phyloP scores from a whole-genome alignment of 805 yeast species.

The Scheffersomyces coipomensis region DNA sequence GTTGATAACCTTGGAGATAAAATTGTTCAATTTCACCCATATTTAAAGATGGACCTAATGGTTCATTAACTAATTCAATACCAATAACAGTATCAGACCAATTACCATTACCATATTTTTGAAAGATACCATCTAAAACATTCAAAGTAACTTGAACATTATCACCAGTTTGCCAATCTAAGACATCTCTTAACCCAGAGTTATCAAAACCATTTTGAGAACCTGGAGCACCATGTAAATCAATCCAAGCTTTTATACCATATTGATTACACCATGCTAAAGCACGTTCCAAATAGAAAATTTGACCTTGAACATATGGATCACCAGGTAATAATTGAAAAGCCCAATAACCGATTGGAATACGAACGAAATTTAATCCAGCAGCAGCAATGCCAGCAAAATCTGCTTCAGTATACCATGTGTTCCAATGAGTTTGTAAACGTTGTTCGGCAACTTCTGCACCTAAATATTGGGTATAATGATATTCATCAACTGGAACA shows the following conservation, averaged over 20 bases:
- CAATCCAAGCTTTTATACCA: constrained; percentile 80
- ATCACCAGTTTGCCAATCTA: constrained; percentile 54
- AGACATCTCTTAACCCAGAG: constrained; percentile 74
- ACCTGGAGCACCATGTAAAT: constrained; percentile 95
- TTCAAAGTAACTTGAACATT: constrained; percentile 54
- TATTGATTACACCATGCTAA: constrained; percentile 67
- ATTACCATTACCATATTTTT: constrained; percentile 60
- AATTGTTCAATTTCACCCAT: constrained; percentile 57
- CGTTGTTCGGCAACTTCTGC: constrained; percentile 49
- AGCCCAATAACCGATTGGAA: constrained; percentile 97
- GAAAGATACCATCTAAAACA: constrained; percentile 53
- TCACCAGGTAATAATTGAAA: constrained; percentile 60
- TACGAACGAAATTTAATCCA: constrained; percentile 83
- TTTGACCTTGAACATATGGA: constrained; percentile 87
- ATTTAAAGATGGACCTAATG: constrained; percentile 70
- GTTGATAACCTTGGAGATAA: constrained; percentile 60
- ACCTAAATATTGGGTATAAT: constrained; percentile 61
- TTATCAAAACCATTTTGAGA: constrained; percentile 96
- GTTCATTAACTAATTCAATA: constrained; percentile 86
- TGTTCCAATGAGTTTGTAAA: constrained; percentile 70
- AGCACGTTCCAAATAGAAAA: constrained; percentile 69
- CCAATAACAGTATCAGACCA: constrained; percentile 77
- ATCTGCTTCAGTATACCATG: constrained; percentile 75
- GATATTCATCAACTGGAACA: constrained; percentile 83
- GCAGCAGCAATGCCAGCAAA: constrained; percentile 53